A percentile compares a stretch with the other conserved stretches of the same genome.
Evolutionary conservation across 176 grass and related monocot species (phyloP).

Genomic region (Juncus effusus): DNA sequence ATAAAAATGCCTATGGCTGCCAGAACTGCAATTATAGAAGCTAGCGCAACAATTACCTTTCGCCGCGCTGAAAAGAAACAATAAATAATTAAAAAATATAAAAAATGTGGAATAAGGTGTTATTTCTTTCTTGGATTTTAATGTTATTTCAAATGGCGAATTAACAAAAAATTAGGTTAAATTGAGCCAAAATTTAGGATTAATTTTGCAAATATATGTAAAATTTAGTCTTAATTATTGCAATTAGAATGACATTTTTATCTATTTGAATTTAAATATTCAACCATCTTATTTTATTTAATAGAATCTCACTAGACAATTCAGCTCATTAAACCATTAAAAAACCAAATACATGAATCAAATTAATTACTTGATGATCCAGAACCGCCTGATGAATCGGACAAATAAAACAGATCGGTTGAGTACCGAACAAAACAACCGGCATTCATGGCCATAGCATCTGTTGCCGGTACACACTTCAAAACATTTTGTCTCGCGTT

Average conservation of each 20-base stretch:
- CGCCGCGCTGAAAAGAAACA: conserved; percentile 38
- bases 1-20: conserved; percentile 41
- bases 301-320: no score
- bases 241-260: no score
- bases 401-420: conserved; percentile 59
- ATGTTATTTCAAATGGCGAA: no score
- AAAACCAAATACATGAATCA: no score
- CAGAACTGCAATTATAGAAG: conserved; percentile 22
- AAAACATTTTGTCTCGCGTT: conserved; percentile 36
- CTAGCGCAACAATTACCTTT: conserved; percentile 34
- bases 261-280: no score
- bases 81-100: not conserved
- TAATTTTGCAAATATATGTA: no score
- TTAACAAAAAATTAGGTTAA: no score
- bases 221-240: no score
- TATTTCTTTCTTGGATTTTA: not conserved
- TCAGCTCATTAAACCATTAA: no score
- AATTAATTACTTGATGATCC: conserved; percentile 11
- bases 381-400: conserved; percentile 43
- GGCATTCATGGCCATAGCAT: conserved; percentile 55
- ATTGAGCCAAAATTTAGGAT: no score
- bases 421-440: conserved; percentile 88
- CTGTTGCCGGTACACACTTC: conserved; percentile 43
- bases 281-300: no score
- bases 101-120: conserved; percentile 1